These are phyloP conservation scores for Lentinula guzmanii DNA, from an alignment of 768 basidiomycete species.

Conservation along the genomic window DNA sequence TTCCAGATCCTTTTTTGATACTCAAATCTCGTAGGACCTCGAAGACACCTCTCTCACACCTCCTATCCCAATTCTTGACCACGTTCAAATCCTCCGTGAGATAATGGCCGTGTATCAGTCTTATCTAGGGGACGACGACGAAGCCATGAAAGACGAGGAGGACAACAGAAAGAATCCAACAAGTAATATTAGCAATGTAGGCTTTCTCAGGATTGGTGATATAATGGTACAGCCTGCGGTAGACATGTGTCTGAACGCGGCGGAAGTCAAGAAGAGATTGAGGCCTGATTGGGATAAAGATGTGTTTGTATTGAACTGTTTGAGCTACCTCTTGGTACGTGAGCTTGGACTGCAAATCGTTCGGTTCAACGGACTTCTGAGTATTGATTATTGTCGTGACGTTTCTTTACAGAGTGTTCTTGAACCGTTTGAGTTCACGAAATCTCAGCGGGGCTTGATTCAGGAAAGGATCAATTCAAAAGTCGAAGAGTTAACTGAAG, in stretches of 20 bases:
- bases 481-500: slow-evolving; percentile 61
- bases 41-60: slow-evolving; percentile 70
- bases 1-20: background rate
- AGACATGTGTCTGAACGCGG: slow-evolving; percentile 62
- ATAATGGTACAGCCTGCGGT: slow-evolving; percentile 82
- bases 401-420: slow-evolving; percentile 46
- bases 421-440: slow-evolving; percentile 64
- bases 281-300: slow-evolving; percentile 71
- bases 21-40: slow-evolving; percentile 36
- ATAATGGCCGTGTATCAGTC: slow-evolving; percentile 87
- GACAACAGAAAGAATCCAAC: slow-evolving; percentile 35
- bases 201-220: slow-evolving; percentile 2
- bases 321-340: slow-evolving; percentile 75
- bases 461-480: slow-evolving; percentile 55
- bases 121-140: slow-evolving; percentile 68
- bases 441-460: slow-evolving; percentile 50
- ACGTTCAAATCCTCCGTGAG: slow-evolving; percentile 79
- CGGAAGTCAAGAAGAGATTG: slow-evolving; percentile 54
- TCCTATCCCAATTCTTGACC: slow-evolving; percentile 75
- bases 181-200: background rate
- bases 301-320: slow-evolving; percentile 82
- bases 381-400: background rate
- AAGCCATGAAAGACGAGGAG: slow-evolving; percentile 30
- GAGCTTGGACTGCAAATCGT: background rate
- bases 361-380: no score